These are phyloP conservation scores for Ophiostoma sp. DNA, from an alignment of 2,329 filamentous ascomycete genomes.

Conservation along the genomic window DNA sequence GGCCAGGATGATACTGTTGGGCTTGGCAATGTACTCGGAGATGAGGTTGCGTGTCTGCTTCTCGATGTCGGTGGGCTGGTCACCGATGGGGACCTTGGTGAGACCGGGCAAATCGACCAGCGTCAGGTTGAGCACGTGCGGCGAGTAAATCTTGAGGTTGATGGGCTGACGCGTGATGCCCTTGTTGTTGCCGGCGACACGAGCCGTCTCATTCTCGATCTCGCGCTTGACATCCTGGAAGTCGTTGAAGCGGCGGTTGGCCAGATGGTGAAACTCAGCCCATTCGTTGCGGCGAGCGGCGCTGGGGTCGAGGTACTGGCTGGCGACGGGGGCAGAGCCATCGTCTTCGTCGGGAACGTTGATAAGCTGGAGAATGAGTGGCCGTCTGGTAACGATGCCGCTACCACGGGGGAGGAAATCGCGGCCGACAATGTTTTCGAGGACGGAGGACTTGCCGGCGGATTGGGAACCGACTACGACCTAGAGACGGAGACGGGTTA, in stretches of 20 bases:
- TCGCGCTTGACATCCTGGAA: conserved; percentile 98
- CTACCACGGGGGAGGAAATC: conserved; percentile 95
- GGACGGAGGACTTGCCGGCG: conserved; percentile 94
- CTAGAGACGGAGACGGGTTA: conserved; percentile 42
- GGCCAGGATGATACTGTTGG: conserved; percentile 94
- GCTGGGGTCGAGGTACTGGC: conserved; percentile 66
- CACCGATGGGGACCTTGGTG: conserved; percentile 59
- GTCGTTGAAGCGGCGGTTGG: conserved; percentile 94
- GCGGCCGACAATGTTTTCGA: conserved; percentile 97
- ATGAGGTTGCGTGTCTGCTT: conserved; percentile 95
- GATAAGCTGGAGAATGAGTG: conserved; percentile 95
- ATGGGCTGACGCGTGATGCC: conserved; percentile 96
- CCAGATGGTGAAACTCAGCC: conserved; percentile 96
- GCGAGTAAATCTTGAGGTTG: conserved; percentile 96
- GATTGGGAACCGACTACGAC: conserved; percentile 98
- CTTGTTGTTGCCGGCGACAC: conserved; percentile 91
- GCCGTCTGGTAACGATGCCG: conserved; percentile 90
- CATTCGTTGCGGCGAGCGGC: conserved; percentile 65
- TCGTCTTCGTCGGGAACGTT: conserved; percentile 78
- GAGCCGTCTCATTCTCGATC: conserved; percentile 92
- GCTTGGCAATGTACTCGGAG: conserved; percentile 95
- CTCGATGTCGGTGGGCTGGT: conserved; percentile 38
- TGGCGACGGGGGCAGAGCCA: conserved; percentile 53
- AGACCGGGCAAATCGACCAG: conserved; percentile 93
- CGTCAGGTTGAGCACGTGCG: conserved; percentile 93